Evolutionary conservation across 345 rosid species (phyloP), one percentile per base, ranked within the genome.

Genomic region (Rhodomyrtus tomentosa): DNA sequence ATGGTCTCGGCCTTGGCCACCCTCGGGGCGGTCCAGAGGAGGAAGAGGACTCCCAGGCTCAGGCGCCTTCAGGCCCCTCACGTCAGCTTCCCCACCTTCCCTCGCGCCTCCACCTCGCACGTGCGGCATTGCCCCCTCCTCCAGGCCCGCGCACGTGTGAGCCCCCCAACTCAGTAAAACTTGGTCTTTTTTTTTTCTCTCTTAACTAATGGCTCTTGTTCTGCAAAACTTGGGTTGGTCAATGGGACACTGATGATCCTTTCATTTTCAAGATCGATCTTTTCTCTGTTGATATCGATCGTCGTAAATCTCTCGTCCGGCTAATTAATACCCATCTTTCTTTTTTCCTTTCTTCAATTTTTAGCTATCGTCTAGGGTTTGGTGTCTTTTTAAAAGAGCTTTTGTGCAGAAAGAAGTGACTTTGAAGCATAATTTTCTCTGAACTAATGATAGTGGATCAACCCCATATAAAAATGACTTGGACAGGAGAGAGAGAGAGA

Each of bases 31-130:
- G 92, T 94, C 80, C 89, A 90, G 93, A 91, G 82, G 82, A 5
- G 90, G 96, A 94, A 94, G 92, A 94, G 94, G 90, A 94, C 94
- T 96, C 93, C 95, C 24, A 91, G 98, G 90, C 98, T 90, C 92
- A 95, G 97, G 89, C 89, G 95, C 82, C 90, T 95, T 73, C 84
- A 91, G 89, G 86, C 88, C 89, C 90, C 95, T 73, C 84, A 91
- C 89, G 86, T 89, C 89, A 90, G 79, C 82, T 90, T 90, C 80
- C 92, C 92, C 85, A 85, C 91, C 56, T 84, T 86, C 51, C 58
- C 89, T 83, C 72, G 88, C 72, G 53, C 87, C 83, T 9, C 82
- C 50, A 12, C 81, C 82, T 87, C 90, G 88, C 93, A 91, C 91
- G 91, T 91, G 95, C 94, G 90, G 50, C 91, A 50, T 7, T 52